Percentiles rank a stretch among this genome's conserved stretches.
Evolutionary conservation across 2,329 filamentous ascomycete species (phyloP).

Genomic region (Sporothrix globosa): DNA sequence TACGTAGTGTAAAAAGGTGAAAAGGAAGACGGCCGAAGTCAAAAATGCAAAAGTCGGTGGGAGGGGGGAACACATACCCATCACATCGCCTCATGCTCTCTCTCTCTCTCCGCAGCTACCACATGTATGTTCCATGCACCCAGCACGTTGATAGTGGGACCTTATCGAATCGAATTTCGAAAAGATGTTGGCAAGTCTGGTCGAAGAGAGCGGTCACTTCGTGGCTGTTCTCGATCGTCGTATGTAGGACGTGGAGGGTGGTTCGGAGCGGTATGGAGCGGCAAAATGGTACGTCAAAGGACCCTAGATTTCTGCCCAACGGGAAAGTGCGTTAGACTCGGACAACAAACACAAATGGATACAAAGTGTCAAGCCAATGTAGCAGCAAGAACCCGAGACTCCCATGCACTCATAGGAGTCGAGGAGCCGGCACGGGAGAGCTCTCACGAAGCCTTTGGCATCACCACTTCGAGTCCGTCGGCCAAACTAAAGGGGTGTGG

Average conservation of each 20-base stretch:
- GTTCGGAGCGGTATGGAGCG: conserved; percentile 27
- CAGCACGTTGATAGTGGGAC: neutral
- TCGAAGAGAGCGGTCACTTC: neutral
- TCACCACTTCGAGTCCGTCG: conserved; percentile 5
- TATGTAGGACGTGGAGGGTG: conserved; percentile 8
- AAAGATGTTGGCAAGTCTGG: neutral
- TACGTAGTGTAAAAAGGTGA: neutral
- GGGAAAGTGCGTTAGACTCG: conserved; percentile 19
- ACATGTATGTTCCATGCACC: conserved; percentile 30
- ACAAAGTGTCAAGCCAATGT: neutral
- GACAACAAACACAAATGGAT: neutral
- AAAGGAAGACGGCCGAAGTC: neutral
- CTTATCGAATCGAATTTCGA: neutral
- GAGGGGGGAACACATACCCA: conserved; percentile 32
- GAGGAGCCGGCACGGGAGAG: neutral
- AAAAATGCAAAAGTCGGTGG: conserved; percentile 22
- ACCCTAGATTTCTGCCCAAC: conserved; percentile 30
- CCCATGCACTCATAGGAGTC: neutral
- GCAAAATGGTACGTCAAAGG: conserved; percentile 18
- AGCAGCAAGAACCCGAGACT: neutral
- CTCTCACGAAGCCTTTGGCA: neutral
- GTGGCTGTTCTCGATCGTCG: neutral
- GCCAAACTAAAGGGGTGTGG: neutral
- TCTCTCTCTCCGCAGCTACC: conserved; percentile 29
- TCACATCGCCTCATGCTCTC: conserved; percentile 33